Conservation (phyloP, 495 filamentous ascomycete species). For the Neurospora sublineolata region DNA sequence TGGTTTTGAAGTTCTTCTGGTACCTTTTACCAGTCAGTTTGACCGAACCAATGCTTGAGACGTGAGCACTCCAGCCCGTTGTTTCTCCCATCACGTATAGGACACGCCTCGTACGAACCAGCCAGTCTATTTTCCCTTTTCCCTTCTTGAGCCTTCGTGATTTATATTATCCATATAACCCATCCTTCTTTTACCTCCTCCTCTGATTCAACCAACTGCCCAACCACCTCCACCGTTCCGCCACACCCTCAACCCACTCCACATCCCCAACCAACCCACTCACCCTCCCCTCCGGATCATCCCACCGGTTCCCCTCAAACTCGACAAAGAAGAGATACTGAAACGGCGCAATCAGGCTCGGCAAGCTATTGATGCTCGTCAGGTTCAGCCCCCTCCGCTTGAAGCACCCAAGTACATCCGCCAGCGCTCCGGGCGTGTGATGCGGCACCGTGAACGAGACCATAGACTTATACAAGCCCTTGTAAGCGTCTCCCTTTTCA, state of each 20-base stretch:
- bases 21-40: neutral
- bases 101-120: neutral
- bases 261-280: constrained; percentile 35
- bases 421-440: constrained; percentile 64
- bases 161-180: neutral
- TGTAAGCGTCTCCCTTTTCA: constrained; percentile 4
- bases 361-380: constrained; percentile 80
- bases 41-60: neutral
- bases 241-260: constrained; percentile 26
- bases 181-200: neutral
- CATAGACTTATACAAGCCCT: constrained; percentile 49
- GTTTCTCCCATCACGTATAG: neutral
- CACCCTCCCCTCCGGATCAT: constrained; percentile 41
- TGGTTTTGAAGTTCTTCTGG: neutral
- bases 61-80: neutral
- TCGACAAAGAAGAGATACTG: constrained; percentile 94
- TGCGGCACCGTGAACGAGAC: constrained; percentile 76
- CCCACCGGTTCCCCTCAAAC: constrained; percentile 49
- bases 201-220: constrained; percentile 43
- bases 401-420: constrained; percentile 70
- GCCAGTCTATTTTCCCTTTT: neutral
- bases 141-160: neutral
- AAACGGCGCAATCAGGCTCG: constrained; percentile 65
- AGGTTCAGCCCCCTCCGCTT: constrained; percentile 61
- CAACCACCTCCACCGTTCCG: constrained; percentile 38